Evolutionary conservation across 2,329 filamentous ascomycete species (phyloP), one percentile per base, ranked within the genome.

Genomic region (Epichloe hybrida): DNA sequence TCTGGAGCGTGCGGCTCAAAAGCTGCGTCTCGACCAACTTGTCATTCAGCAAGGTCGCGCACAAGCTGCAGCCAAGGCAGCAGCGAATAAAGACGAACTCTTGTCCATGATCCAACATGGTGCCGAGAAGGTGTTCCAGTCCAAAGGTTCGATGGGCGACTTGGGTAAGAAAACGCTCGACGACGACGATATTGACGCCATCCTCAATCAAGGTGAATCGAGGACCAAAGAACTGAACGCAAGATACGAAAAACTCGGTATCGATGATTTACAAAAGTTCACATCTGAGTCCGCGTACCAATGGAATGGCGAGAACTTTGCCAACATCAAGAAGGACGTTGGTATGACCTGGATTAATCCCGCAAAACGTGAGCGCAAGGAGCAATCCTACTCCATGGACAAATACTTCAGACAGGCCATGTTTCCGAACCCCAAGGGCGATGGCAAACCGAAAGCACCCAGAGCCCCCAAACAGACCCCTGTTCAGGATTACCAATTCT

Each of bases 21-120:
- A 98, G 69, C 73, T 98, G 53, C 88, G 93, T 54, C 80, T 98
- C 31, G 93, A 98, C 62, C 93, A 98, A 66, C 77, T 98, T 21
- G 93, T 98, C 59, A 98, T 98, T 61, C 93, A 98, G 63, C 93
- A 98, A 72, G 93, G 93, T 17, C 88, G 93, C 55, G 84, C 91
- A 46, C 93, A 97, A 66, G 86, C 85, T 56, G 88, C 89, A 50
- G 84, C 84, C 20, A 96, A 96, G 73, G 86, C 87, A 46, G 88
- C 90, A 7, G 88, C 90, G 0, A 95, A 89, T 55, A 98, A 98
- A 69, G 93, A 97, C 55, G 93, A 98, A 62, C 78, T 98, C 41
- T 73, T 98, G 43, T 93, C 81, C 55, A 98, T 98, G 93, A 98
- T 98, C 62, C 93, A 98, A 66, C 93, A 98, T 62, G 93, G 93